Evolutionary conservation across 768 basidiomycete genomes (phyloP).

Genomic region (Rhodotorula toruloides): DNA sequence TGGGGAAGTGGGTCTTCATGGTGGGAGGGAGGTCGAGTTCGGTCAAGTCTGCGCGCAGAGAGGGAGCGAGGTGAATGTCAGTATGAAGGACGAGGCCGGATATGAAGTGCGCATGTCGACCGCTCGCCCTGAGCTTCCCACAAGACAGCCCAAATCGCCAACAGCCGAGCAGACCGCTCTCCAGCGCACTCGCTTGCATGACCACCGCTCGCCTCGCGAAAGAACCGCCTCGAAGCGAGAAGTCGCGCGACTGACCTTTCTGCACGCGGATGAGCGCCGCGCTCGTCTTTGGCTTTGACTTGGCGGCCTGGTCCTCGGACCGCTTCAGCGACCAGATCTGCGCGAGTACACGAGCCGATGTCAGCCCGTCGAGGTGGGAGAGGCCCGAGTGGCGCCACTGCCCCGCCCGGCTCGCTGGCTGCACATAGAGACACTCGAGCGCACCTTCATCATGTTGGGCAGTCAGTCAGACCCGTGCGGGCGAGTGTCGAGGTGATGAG

Average conservation of each 20-base stretch:
- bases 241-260: conserved; percentile 87
- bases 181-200: too few relatives aligned
- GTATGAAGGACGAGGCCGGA: neutral
- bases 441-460: conserved; percentile 36
- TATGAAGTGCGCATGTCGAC: too few relatives aligned
- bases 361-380: neutral
- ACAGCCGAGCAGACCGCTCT: neutral
- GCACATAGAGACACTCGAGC: rapidly evolving
- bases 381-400: too few relatives aligned
- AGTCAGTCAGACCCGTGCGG: neutral
- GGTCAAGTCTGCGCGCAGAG: conserved; percentile 67
- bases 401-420: too few relatives aligned
- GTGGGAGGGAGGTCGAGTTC: conserved; percentile 92
- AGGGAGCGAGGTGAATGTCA: neutral
- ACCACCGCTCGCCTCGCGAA: neutral
- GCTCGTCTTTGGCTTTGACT: conserved; percentile 97
- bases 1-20: conserved; percentile 91
- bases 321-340: conserved; percentile 99
- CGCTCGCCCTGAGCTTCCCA: neutral
- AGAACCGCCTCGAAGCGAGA: too few relatives aligned
- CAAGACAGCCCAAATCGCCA: neutral
- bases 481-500: neutral
- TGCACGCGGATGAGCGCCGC: conserved; percentile 99
- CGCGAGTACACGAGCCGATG: too few relatives aligned
- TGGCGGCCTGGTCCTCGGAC: conserved; percentile 92